Evolutionary conservation across 2,329 filamentous ascomycete genomes (phyloP).

Genomic region (Neonectria ditissima): DNA sequence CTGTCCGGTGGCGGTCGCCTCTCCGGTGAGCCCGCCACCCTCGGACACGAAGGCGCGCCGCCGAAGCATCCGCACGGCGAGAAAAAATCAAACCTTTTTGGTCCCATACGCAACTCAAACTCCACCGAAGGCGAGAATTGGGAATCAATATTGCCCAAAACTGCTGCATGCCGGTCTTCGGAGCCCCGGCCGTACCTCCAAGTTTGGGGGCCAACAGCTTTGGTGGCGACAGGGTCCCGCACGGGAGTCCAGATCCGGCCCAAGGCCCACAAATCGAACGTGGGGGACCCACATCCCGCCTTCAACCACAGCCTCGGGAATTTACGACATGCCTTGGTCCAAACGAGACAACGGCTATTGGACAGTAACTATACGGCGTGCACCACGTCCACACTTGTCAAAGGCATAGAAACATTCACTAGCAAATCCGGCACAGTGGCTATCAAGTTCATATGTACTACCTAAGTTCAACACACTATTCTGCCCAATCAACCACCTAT

Average conservation of each 20-base stretch:
- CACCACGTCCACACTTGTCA: too few relatives aligned
- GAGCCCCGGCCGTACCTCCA: not conserved
- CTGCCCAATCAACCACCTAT: not conserved
- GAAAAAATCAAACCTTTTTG: constrained; percentile 18
- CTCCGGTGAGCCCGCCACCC: not conserved
- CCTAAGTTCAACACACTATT: not conserved
- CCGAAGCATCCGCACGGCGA: not conserved
- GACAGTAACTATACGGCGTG: not conserved
- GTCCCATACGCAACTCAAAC: not conserved
- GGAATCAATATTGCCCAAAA: not conserved
- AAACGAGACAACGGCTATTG: not conserved
- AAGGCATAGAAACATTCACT: not conserved
- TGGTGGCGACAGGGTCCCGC: not conserved
- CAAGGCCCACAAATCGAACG: not conserved
- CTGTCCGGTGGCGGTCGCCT: constrained; percentile 8
- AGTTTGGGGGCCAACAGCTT: constrained; percentile 4
- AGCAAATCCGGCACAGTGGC: too few relatives aligned
- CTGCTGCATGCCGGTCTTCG: not conserved
- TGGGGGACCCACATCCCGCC: not conserved
- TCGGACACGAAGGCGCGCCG: not conserved
- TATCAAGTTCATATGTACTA: too few relatives aligned
- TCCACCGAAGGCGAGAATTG: not conserved
- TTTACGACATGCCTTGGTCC: not conserved
- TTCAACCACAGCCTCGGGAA: not conserved
- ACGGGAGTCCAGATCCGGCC: not conserved